Evolutionary conservation across 1,284 basidiomycete genomes (phyloP).

Genomic region (Austroboletus rostrupii): DNA sequence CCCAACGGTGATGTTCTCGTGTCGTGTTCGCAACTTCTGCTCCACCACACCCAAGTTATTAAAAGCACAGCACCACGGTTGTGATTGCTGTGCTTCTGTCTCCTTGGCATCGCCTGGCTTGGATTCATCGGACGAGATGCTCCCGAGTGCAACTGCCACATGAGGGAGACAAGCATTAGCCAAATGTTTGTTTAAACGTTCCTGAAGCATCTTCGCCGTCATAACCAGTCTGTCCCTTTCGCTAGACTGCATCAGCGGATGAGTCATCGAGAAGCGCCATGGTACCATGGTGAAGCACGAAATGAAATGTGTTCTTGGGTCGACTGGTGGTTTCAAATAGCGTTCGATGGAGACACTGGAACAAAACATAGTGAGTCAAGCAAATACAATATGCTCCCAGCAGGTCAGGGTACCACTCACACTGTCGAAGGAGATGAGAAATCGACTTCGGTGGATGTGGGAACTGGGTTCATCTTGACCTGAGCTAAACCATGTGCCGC

Average conservation of each 20-base stretch:
- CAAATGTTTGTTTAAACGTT: constrained; percentile 15
- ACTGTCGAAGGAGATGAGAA: constrained; percentile 14
- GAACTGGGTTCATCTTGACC: constrained; percentile 20
- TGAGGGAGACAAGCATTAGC: constrained; percentile 16
- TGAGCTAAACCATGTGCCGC: constrained; percentile 21
- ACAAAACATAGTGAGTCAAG: background rate
- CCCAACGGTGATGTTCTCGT: constrained; percentile 4
- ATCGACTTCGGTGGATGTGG: constrained; percentile 15
- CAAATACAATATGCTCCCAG: background rate
- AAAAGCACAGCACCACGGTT: constrained; percentile 12
- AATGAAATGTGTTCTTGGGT: constrained; percentile 18
- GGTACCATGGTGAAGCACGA: constrained; percentile 14
- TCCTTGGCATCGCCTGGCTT: background rate
- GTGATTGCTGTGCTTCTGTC: background rate
- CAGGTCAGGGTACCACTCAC: constrained; percentile 4
- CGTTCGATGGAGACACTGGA: constrained; percentile 19
- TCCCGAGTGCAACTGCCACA: background rate
- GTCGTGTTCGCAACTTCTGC: constrained; percentile 7
- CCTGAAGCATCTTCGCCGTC: constrained; percentile 11
- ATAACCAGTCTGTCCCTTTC: constrained; percentile 16
- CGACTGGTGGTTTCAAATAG: constrained; percentile 16
- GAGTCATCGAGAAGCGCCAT: constrained; percentile 17
- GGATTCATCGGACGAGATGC: background rate
- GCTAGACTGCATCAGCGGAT: constrained; percentile 4
- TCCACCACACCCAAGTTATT: constrained; percentile 17